Base-by-base conservation (phyloP, 2,329 filamentous ascomycete species). In the Colletotrichum sidae region DNA sequence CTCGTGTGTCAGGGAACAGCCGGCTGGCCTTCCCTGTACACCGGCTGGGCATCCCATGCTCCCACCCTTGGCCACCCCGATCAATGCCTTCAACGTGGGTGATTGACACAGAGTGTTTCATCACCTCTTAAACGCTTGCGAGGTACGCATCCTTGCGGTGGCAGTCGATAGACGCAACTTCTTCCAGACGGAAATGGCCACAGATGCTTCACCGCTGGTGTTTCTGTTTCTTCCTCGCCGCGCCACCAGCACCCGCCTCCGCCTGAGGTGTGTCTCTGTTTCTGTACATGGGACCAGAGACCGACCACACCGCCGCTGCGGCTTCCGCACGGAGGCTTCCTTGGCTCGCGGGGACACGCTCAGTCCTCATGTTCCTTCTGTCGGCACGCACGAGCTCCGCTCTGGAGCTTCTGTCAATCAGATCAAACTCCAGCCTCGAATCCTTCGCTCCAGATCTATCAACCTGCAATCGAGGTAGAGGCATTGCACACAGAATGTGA, bases 211-310 rank as follows among this genome's bases (percentile, higher is more conserved):
- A 25, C 25, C 25, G 25, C 25, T 25, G 25, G 25, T 25, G 25
- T 25, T 25, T 46, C 25, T 46, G 44, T 46, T 46, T 46, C 44
- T 46, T 46, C 15, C 44, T 25, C 13, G 42, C 42, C 25, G 25
- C 25, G 25, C 25, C 25, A 25, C 25, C 25, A 25, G 25, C 4
- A 25, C 25, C 25, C 25, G 25, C 25, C 25, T 25, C 25, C 25
- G 25, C n/a, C 39, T 25, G 25, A 25, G 25, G 33, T 46, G 34
- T 47, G 60, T 46, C 44, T 39, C 33, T 55, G 62, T 65, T 65
- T 65, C 62, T 57, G 52, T 62, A 65, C 45, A 65, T 65, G 62
- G 52, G 62, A 62, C 37, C 38, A 65, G 38, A 37, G 47, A 50
- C 44, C 46, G 15, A 46, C 57, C 42, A 65, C 38, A 17, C 39